phyloP scores from a whole-genome alignment of 495 filamentous ascomycete species.

The Aspergillus incahuasiensis region DNA sequence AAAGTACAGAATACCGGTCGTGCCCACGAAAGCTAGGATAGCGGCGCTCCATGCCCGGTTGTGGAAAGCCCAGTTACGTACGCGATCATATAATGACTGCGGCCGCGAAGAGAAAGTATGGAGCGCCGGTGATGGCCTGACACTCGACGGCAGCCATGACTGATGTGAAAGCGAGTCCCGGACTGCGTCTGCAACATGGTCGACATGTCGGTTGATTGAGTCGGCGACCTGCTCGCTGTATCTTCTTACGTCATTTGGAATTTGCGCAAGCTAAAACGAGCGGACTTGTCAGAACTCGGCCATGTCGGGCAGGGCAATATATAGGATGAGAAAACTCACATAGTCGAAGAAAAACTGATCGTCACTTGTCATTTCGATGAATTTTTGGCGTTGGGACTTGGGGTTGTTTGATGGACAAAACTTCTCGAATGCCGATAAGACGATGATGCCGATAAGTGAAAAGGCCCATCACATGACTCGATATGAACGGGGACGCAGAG shows the following conservation, averaged over 20 bases:
- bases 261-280: constrained; percentile 58
- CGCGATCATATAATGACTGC: constrained; percentile 35
- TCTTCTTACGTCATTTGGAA: constrained; percentile 64
- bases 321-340: constrained; percentile 23
- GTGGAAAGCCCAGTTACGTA: constrained; percentile 58
- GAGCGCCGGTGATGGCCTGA: constrained; percentile 52
- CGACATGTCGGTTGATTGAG: constrained; percentile 71
- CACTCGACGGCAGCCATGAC: constrained; percentile 64
- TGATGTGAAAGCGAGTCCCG: constrained; percentile 59
- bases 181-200: constrained; percentile 58
- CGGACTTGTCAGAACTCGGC: constrained; percentile 3
- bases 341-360: constrained; percentile 50
- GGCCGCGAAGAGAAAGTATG: constrained; percentile 39
- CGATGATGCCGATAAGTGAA: constrained; percentile 1
- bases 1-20: constrained; percentile 60
- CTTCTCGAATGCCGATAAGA: constrained; percentile 6
- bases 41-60: constrained; percentile 68
- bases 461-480: background rate
- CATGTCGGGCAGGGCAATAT: background rate
- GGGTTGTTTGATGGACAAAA: background rate
- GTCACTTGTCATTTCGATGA: constrained; percentile 45
- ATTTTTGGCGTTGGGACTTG: background rate
- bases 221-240: constrained; percentile 65
- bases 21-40: constrained; percentile 62
- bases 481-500: background rate